Percentiles rank a stretch among this genome's conserved stretches.
These are phyloP conservation scores for Phaeophleospora eucalypticola DNA, from an alignment of 2,329 filamentous ascomycete genomes.

Conservation along the genomic window DNA sequence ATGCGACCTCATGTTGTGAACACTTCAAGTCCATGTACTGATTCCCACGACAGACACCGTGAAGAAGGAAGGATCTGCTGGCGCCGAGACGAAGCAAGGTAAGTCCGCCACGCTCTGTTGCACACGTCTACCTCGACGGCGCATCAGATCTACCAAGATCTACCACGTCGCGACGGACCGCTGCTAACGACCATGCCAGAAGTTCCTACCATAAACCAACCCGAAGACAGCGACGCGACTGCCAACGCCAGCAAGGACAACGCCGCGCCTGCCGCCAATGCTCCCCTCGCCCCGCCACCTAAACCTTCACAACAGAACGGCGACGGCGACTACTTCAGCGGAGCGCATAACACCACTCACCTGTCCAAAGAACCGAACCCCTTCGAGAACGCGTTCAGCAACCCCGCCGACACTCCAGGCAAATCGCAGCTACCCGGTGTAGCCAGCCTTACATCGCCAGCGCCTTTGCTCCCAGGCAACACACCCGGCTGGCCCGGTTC, in stretches of 20 bases:
- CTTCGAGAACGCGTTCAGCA: conserved; percentile 87
- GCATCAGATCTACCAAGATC: conserved; percentile 1
- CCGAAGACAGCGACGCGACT: conserved; percentile 25
- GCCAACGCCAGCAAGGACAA: conserved; percentile 24
- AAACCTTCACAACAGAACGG: conserved; percentile 38
- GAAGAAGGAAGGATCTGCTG: conserved; percentile 16
- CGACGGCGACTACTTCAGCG: conserved; percentile 50
- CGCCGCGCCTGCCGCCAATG: conserved; percentile 38
- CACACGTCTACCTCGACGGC: conserved; percentile 1
- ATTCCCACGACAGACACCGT: background rate
- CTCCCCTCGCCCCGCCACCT: conserved; percentile 51
- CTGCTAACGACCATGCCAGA: conserved; percentile 12
- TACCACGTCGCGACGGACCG: conserved; percentile 3
- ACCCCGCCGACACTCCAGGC: conserved; percentile 72
- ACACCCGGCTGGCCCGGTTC: conserved; percentile 81
- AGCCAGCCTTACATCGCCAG: conserved; percentile 84
- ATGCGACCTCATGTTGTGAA: background rate
- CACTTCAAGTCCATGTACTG: background rate
- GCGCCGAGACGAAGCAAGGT: conserved; percentile 18
- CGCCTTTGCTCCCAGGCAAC: conserved; percentile 69
- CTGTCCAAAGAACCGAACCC: conserved; percentile 86
- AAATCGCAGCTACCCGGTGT: conserved; percentile 79
- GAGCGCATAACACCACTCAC: conserved; percentile 38
- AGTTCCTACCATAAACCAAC: conserved; percentile 34
- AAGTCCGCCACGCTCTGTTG: conserved; percentile 5